Base-by-base conservation (phyloP, 306 rosid genomes). In the Psophocarpus tetragonolobus region DNA sequence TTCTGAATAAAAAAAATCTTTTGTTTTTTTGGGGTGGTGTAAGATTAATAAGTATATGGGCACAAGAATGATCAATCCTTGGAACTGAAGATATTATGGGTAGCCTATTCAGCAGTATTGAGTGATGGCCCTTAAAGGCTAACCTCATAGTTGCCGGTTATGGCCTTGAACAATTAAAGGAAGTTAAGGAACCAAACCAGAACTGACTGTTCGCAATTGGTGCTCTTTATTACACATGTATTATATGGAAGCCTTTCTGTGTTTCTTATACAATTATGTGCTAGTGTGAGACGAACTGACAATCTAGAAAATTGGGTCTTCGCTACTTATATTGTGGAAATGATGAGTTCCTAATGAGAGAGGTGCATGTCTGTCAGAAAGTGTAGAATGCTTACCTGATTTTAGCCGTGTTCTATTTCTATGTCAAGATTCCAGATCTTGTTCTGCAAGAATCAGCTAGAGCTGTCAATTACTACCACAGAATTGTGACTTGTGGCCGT, bases 11-110 rank as follows among this genome's bases (percentile, higher is more conserved):
- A 1, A 17, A n/a, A n/a, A n/a, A n/a, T n/a, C n/a, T n/a, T n/a
- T n/a, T n/a, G n/a, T n/a, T n/a, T n/a, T n/a, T n/a, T n/a, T n/a
- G n/a, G n/a, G n/a, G n/a, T n/a, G n/a, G n/a, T n/a, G 32, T 42
- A 67, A 76, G 68, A 38, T 54, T 56, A 56, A 29, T 76, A 35
- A 73, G 79, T 39, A 38, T 48, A 80, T 26, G 65, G 58, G 39
- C 6, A 15, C 23, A 11, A 63, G n/a, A 48, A 71, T 58, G 24
- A 48, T 56, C 4, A 53, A 73, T 76, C 20, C 54, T 78, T 70
- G 53, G 18, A 65, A 32, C 24, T 68, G 20, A 50, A 32, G 58
- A 50, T 64, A 9, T 38, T 32, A 15, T n/a, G 38, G 26, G n/a
- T 32, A 51, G 24, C 74, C 30, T 74, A 69, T 48, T 70, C 45